phyloP scores from a whole-genome alignment of 2,329 filamentous ascomycete genomes.

The Claviceps arundinis region DNA sequence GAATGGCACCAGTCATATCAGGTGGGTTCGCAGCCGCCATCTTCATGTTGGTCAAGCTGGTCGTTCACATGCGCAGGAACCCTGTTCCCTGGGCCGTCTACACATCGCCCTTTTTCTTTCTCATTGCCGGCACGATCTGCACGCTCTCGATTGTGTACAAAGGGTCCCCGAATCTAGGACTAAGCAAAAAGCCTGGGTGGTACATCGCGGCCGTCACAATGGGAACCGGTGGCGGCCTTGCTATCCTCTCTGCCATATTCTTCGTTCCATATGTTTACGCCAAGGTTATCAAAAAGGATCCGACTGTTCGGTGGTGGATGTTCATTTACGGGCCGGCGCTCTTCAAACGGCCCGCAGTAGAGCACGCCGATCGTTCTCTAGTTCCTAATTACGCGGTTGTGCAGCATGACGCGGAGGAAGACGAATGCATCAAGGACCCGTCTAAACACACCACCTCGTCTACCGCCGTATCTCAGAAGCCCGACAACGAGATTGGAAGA shows the following conservation, averaged over 20 bases:
- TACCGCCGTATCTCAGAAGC: slow-evolving; percentile 8
- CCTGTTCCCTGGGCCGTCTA: slow-evolving; percentile 61
- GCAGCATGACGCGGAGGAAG: slow-evolving; percentile 39
- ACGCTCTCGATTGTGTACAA: slow-evolving; percentile 72
- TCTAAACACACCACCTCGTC: not conserved
- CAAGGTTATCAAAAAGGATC: slow-evolving; percentile 55
- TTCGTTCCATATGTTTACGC: slow-evolving; percentile 59
- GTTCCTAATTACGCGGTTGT: slow-evolving; percentile 69
- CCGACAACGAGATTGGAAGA: slow-evolving; percentile 18
- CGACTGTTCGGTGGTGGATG: slow-evolving; percentile 49
- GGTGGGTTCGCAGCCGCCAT: slow-evolving; percentile 51
- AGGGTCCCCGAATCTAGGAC: slow-evolving; percentile 54
- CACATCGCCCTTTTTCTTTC: slow-evolving; percentile 64
- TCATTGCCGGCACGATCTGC: slow-evolving; percentile 60
- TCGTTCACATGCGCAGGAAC: slow-evolving; percentile 59
- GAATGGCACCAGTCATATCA: slow-evolving; percentile 57
- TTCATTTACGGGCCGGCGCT: slow-evolving; percentile 50
- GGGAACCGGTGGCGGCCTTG: slow-evolving; percentile 48
- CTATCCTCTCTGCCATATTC: slow-evolving; percentile 48
- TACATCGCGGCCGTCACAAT: slow-evolving; percentile 55
- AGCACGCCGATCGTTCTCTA: slow-evolving; percentile 36
- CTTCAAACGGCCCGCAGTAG: slow-evolving; percentile 42
- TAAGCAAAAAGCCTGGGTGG: slow-evolving; percentile 48
- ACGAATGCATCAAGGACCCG: slow-evolving; percentile 24
- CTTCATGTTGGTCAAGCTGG: slow-evolving; percentile 51